Evolutionary conservation across 2,329 filamentous ascomycete species (phyloP), one percentile per base, ranked within the genome.

Genomic region (Hypomyces perniciosus): DNA sequence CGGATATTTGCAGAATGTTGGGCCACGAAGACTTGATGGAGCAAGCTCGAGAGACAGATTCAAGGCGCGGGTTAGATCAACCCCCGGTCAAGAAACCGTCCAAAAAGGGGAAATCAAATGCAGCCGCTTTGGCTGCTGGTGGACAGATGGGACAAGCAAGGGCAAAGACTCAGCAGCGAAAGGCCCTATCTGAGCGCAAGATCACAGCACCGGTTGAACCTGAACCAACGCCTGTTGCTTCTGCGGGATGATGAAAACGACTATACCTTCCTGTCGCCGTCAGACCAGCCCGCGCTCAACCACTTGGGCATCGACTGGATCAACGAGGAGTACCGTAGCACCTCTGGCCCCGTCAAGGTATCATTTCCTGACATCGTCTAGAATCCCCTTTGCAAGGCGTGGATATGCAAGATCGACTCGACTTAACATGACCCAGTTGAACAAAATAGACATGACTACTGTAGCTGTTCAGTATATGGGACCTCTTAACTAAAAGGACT

Each of bases 1-100:
- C 70, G 7, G 83, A 87, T 47, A 68, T 85, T 2, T 86, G 90
- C 62, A 74, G 82, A 51, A 71, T 77, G 1, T 68, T 97, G 30
- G 81, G 77, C 1, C 75, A 88, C 34, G 75, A 83, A 2, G 76
- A 85, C 51, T 68, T 95, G 41, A 61, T 82, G 20, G 78, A 81
- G 31, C 69, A 74, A 53, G 91, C 91, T 1, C 74, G 73, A 41
- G 78, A 80, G 6, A 74, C 85, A 4, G 91, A 96, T 62, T 65
- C 75, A 48, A 72, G 76, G 31, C 69, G 89, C 10, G 81, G 78
- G 12, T 73, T 89, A 49, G 76, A 79, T 51, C 72, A 75, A 7
- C 76, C 79, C 44, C 69, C 42, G 20, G 56, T 68, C 20, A 20
- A 20, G 12, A 65, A 64, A 39, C 10, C 51, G 13, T 57, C 61